Evolutionary conservation across 2,329 filamentous ascomycete genomes (phyloP).

Genomic region (Sclerotinia glacialis): DNA sequence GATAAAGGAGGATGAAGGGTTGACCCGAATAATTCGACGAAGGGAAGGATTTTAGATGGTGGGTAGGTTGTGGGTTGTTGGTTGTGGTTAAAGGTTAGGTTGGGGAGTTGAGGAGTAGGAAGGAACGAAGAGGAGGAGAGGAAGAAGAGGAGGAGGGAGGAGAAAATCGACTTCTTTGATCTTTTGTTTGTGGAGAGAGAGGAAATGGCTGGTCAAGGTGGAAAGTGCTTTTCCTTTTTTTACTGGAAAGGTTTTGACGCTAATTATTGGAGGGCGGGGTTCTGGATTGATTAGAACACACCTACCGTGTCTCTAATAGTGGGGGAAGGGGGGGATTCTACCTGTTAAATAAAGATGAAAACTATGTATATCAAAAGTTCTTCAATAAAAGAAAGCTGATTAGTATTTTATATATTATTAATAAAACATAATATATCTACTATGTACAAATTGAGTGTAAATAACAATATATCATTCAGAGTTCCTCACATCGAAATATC

Average conservation of each 20-base stretch:
- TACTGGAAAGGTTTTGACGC: constrained; percentile 19
- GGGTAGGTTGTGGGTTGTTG: no score
- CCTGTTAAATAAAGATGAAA: no score
- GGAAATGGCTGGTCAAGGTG: constrained; percentile 15
- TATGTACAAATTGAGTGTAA: no score
- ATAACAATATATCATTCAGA: no score
- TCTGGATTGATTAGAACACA: not conserved
- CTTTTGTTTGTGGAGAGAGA: constrained; percentile 10
- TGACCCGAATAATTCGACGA: constrained; percentile 15
- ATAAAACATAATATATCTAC: no score
- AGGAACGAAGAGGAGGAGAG: constrained; percentile 21
- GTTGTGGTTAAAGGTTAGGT: constrained; percentile 21
- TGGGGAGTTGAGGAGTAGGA: constrained; percentile 28
- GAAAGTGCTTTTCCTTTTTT: constrained; percentile 19
- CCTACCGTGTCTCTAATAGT: constrained; percentile 2
- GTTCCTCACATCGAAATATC: no score
- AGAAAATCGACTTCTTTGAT: constrained; percentile 13
- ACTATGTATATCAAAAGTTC: no score
- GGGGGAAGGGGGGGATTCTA: no score
- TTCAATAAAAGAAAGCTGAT: no score
- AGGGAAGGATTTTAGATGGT: constrained; percentile 22
- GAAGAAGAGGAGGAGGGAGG: constrained; percentile 28
- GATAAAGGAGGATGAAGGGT: constrained; percentile 20
- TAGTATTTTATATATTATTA: no score
- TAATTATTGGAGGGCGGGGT: constrained; percentile 13